Evolutionary conservation across 768 basidiomycete species (phyloP), one percentile per base, ranked within the genome.

Genomic region (Termitomyces sp.): DNA sequence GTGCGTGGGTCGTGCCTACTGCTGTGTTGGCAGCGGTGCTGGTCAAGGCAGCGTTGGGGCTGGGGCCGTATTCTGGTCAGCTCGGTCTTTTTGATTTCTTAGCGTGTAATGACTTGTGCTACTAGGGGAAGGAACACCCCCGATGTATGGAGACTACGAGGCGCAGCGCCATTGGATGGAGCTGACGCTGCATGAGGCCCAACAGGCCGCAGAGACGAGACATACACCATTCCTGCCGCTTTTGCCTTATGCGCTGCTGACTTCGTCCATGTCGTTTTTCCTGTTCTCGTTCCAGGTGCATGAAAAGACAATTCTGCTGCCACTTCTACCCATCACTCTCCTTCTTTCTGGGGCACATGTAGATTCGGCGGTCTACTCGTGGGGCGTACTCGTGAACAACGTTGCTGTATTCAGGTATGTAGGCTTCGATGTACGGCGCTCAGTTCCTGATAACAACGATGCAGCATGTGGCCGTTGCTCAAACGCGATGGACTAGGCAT

Each of bases 111-210:
- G 8, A 8, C 43, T 43, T 35, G 36, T 56, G 24, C 33, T 33
- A 13, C 48, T 60, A 92, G 92, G 93, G 6, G 69, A 81, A 61
- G 76, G 68, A 32, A 82, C 83, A 3, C 38, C 93, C 0, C 92
- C 92, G 0, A 87, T 94, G 85, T 92, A 80, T 62, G 94, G 94
- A 3, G 94, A 96, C 71, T 96, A 91, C 63, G 94, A 96, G 69
- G 94, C 94, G 0, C 94, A 95, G 66, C 77, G 94, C 54, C 94
- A 95, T 71, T 96, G 94, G 94, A 92, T 96, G 90, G 94, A 95
- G 64, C 68, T 96, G 40, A 92, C 91, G 3, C 70, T 86, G 26
- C 88, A 55, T 59, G 28, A 43, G 45, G 51, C 33, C 56, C 44
- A 50, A 36, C 52, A 52, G 57, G 36, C 63, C 3, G 5, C n/a